Conservation (phyloP, 768 basidiomycete species). For the Crucibulum laeve region DNA sequence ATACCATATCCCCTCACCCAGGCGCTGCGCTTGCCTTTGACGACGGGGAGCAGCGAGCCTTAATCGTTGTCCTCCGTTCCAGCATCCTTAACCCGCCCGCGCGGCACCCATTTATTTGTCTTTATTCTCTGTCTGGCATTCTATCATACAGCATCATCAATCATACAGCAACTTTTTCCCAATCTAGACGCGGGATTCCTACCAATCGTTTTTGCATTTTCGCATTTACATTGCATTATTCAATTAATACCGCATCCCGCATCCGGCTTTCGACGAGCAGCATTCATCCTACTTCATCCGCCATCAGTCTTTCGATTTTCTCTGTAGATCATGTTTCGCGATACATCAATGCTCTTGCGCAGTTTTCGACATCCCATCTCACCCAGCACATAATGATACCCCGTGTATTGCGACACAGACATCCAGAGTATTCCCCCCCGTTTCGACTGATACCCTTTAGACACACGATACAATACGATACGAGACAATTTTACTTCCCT, state of each 20-base stretch:
- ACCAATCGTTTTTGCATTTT: too few relatives aligned
- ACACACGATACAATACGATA: slow-evolving; percentile 27
- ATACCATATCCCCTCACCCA: slow-evolving; percentile 36
- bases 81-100: too few relatives aligned
- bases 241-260: neutral
- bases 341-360: slow-evolving; percentile 8
- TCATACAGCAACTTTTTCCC: slow-evolving; percentile 12
- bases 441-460: slow-evolving; percentile 23
- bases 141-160: slow-evolving; percentile 3
- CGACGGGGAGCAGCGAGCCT: neutral
- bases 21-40: neutral
- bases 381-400: slow-evolving; percentile 10
- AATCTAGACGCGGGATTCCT: slow-evolving; percentile 11
- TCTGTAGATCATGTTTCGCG: slow-evolving; percentile 5
- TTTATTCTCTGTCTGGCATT: slow-evolving; percentile 4
- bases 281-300: neutral
- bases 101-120: slow-evolving; percentile 42
- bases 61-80: too few relatives aligned
- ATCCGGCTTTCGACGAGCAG: slow-evolving; percentile 5
- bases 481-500: slow-evolving; percentile 48
- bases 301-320: slow-evolving; percentile 2
- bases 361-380: too few relatives aligned
- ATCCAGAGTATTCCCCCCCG: slow-evolving; percentile 24
- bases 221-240: too few relatives aligned
- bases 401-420: slow-evolving; percentile 22